Evolutionary conservation across 202 grass and related monocot genomes (phyloP), one percentile per base, ranked within the genome.

Genomic region (Alloteropsis angusta): DNA sequence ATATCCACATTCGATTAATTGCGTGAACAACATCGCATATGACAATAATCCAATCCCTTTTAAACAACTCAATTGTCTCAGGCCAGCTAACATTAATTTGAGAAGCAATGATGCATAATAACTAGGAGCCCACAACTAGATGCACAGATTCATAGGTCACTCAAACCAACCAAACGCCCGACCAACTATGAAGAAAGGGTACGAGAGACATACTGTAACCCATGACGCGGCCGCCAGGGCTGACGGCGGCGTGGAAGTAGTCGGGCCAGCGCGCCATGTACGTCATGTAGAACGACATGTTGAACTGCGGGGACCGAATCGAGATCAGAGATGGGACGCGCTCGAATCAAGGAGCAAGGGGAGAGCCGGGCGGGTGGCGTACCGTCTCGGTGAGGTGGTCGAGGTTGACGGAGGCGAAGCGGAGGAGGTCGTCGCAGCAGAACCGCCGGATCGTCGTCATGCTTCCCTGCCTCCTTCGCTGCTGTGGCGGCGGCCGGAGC

Each of bases 271-370:
- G 96, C 45, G 96, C 96, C 28, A 99, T 60, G 74, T 99, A 99
- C 21, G 96, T 99, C 96, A 99, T 99, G 92, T 99, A 99, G 86
- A 99, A 99, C 45, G 96, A 99, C 96, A 99, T 99, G 83, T 93
- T 99, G 82, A 99, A 99, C 96, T 99, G 82, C 48, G 23, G 64
- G 48, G 35, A 65, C 16, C 17, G 21, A 46, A 68, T 37, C 43
- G 5, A 23, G 11, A 11, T 84, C n/a, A 84, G 75, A 35, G 4
- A 21, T 0, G n/a, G 48, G 43, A 19, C 26, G 36, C 16, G 57
- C 37, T 44, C 9, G 37, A 67, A 60, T 16, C 12, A 54, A 5
- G 70, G 58, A 68, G 42, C 19, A 18, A 37, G 32, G 72, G 54
- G 54, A 38, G 16, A 18, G 23, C 10, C 28, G 60, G 7, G 7